These are phyloP conservation scores for Urochloa ruziziensis DNA, from an alignment of 176 grass and related monocot genomes.

Conservation along the genomic window DNA sequence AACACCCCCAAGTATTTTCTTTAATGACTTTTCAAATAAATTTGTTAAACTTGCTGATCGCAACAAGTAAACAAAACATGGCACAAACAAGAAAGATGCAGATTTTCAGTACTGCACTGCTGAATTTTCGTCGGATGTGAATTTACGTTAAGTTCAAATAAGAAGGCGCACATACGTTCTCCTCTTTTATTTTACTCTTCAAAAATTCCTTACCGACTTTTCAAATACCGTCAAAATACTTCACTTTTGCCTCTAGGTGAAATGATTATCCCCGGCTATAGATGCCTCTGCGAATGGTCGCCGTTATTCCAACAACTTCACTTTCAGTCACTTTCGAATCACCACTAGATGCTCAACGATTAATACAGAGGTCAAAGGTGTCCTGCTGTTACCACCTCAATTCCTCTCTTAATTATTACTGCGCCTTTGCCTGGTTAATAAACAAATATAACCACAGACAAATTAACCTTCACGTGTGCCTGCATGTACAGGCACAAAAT, in stretches of 20 bases:
- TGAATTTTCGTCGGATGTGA: neutral
- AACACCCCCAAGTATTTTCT: too few relatives aligned
- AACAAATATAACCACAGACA: neutral
- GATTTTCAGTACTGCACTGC: neutral
- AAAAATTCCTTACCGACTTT: too few relatives aligned
- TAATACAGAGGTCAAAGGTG: conserved; percentile 14
- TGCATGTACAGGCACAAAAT: conserved; percentile 7
- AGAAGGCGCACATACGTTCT: neutral
- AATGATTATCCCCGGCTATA: neutral
- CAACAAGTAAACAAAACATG: neutral
- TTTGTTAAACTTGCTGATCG: too few relatives aligned
- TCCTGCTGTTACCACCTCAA: neutral
- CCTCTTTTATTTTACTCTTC: neutral
- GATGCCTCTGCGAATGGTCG: conserved; percentile 8
- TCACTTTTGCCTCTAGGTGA: neutral
- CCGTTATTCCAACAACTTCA: conserved; percentile 1
- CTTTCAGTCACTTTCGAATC: conserved; percentile 7
- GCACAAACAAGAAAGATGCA: neutral
- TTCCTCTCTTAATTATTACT: neutral
- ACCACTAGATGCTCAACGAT: neutral
- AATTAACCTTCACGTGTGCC: neutral
- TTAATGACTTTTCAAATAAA: too few relatives aligned
- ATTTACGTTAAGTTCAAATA: neutral
- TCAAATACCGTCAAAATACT: neutral
- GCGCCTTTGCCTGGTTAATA: neutral